Evolutionary conservation across 495 filamentous ascomycete species (phyloP).

Genomic region (Aspergillus ostianus): DNA sequence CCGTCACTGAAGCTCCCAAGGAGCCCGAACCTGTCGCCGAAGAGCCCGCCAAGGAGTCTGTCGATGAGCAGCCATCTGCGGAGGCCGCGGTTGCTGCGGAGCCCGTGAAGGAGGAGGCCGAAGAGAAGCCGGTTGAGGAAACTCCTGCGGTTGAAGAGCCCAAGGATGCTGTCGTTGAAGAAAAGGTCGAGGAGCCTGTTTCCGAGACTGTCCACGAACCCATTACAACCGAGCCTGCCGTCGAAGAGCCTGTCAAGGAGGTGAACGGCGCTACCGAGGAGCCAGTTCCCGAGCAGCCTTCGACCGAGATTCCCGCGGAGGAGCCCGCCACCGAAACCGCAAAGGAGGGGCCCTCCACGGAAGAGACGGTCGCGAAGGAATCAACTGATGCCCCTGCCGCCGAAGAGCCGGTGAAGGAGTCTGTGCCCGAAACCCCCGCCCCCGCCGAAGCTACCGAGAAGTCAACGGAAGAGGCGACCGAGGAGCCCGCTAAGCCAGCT

Average conservation of each 20-base stretch:
- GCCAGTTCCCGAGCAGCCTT: background rate
- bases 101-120: slow-evolving; percentile 4
- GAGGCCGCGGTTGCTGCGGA: slow-evolving; percentile 9
- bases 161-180: background rate
- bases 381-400: no score
- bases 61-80: slow-evolving; percentile 6
- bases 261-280: background rate
- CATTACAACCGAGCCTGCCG: background rate
- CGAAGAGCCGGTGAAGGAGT: background rate
- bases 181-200: background rate
- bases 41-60: slow-evolving; percentile 13
- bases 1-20: slow-evolving; percentile 11
- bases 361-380: no score
- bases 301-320: background rate
- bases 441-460: background rate
- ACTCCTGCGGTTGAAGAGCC: slow-evolving; percentile 2
- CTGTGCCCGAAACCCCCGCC: background rate
- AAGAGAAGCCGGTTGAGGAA: slow-evolving; percentile 3
- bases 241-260: slow-evolving; percentile 5
- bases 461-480: background rate
- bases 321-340: no score
- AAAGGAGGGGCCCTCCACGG: no score
- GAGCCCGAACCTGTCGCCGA: slow-evolving; percentile 8
- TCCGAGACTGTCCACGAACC: background rate
- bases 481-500: background rate